Evolutionary conservation across 2,329 filamentous ascomycete genomes (phyloP), one percentile per base, ranked within the genome.

Genomic region (Curvularia spicifera): DNA sequence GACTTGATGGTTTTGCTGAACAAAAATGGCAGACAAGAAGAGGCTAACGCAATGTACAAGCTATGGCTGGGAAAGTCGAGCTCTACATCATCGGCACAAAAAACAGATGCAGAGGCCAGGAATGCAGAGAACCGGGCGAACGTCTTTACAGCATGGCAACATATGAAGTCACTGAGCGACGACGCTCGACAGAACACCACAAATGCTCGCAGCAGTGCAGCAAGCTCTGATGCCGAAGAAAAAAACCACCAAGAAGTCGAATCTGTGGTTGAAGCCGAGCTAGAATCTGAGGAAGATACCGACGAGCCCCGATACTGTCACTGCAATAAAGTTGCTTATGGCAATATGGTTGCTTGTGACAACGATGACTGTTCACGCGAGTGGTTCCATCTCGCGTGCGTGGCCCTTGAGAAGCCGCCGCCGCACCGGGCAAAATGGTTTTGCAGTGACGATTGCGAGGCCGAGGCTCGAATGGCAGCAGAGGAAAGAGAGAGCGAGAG

Each of bases 321-420:
- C 64, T 89, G 87, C 69, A 85, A 86, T 48, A 84, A 85, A 61
- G 86, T 88, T 37, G 85, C 82, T 61, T 88, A 87, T 69, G 87
- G 87, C 18, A 85, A 87, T 68, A 89, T 89, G 87, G 84, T 89
- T 39, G 87, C 85, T 10, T 89, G 87, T 68, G 87, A 89, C 71
- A 88, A 89, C 69, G 84, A 87, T 37, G 79, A 81, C 55, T 89
- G 87, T 75, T 81, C 83, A 10, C 83, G 85, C 61, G 85, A 89
- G 71, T 89, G 87, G 87, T 89, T 89, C 74, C 87, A 89, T 78
- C 82, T 87, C 73, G 84, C 82, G 39, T 89, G 87, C 66, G 85
- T 88, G 51, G 84, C 85, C 20, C 77, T 89, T 67, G 85, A 82
- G 43, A 82, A 84, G 65, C 83, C 77, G n/a, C n/a, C n/a, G n/a